Evolutionary conservation across 176 grass and related monocot species (phyloP), one percentile per base, ranked within the genome.

Genomic region (Oryza meridionalis): DNA sequence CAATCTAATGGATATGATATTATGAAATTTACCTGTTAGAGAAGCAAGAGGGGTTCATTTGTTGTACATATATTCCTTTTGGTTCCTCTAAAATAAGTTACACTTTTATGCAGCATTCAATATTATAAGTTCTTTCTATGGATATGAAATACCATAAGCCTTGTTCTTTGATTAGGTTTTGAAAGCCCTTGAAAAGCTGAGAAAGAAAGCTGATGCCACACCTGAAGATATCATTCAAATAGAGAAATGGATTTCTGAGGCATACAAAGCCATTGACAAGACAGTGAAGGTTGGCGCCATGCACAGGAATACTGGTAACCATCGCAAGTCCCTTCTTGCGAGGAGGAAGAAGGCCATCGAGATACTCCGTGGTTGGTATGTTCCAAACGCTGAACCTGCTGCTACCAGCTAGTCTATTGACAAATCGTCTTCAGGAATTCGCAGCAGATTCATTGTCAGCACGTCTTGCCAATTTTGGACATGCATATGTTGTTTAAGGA

Each of bases 201-300:
- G 82, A 72, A 98, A 95, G 93, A 98, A 95, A 88, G 67, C 87
- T 27, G 91, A 88, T 78, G 93, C 93, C 58, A 83, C 87, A 26
- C 78, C 89, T 78, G 93, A 98, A 82, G 93, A 98, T 76, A 88
- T 98, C 49, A 46, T 93, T 71, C 83, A 86, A 64, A 87, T 95
- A 55, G 96, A 98, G 74, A 95, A 98, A 76, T 38, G 92, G 84
- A 88, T 98, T 10, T 63, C 91, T 3, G 86, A 92, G 76, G 90
- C 93, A 76, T 98, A 94, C 81, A 95, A 94, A 58, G 82, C 83
- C 65, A 95, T 98, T 12, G 96, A 98, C 67, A 98, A 92, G 89
- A 94, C 96, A 33, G 89, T 95, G 19, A 87, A 91, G 71, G 91
- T 89, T 33, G 96, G 96, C 21, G 90, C 94, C 15, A n/a, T 95